Base-by-base conservation (phyloP, 305 asterid genomes). In the Fraxinus nigra region DNA sequence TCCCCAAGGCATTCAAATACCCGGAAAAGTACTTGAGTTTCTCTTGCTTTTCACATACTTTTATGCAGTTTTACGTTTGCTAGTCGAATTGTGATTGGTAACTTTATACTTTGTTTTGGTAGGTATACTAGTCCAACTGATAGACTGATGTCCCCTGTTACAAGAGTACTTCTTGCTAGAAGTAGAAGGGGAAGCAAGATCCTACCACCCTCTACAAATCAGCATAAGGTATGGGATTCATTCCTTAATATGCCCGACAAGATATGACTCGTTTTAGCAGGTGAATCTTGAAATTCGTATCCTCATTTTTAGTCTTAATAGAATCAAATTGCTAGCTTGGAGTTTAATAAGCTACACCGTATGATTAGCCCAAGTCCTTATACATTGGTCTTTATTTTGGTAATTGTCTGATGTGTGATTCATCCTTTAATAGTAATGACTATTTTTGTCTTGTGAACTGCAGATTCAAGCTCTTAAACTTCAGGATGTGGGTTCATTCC, bases 101-200 rank as follows among this genome's bases (percentile, higher is more conserved):
- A 65, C 28, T 63, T 6, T 26, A 6, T 67, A 14, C 14, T 56
- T 76, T 24, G 34, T 37, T 73, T 63, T 28, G 48, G 82, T 82
- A 94, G 98, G 89, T 95, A 95, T 78, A 87, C 90, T 22, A 95
- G 98, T 59, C 98, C 98, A 65, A 95, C 98, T 37, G 98, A 95
- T 90, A 94, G 89, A 67, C 92, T 92, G 86, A 89, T 92, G 93
- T 93, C 98, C 40, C 98, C 98, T 8, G 90, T 90, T 13, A 91
- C 93, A 0, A 90, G 89, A 90, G 89, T 92, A 38, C 92, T 95
- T 82, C 90, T 94, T 83, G 92, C 96, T 18, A 89, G 95, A 89
- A 80, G 80, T 28, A 91, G 85, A 85, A 93, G 86, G 87, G 83
- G 91, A 10, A 80, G 80, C 81, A 87, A 85, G 79, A 87, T 88